A percentile compares a stretch with the other conserved stretches of the same genome.
phyloP scores from a whole-genome alignment of 2,329 filamentous ascomycete genomes.

The Trichoderma oligosporum region DNA sequence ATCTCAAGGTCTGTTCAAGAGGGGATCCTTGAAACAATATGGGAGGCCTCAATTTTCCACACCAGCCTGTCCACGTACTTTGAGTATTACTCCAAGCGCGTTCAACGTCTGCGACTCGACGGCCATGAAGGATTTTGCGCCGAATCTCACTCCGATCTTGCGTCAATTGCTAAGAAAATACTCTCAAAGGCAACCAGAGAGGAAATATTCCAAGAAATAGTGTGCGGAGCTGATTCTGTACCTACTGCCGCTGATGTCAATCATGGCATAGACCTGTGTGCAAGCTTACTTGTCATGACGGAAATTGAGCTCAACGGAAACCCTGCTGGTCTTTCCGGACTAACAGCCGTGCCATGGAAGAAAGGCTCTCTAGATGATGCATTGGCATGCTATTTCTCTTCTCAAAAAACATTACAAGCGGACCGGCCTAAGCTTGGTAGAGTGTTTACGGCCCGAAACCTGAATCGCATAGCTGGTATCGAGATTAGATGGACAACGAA shows the following conservation, averaged over 20 bases:
- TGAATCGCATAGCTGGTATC: slow-evolving; percentile 35
- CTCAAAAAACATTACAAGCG: not conserved
- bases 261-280: slow-evolving; percentile 8
- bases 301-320: not conserved
- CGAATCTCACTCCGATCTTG: not conserved
- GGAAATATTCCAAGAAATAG: not conserved
- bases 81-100: not conserved
- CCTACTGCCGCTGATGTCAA: not conserved
- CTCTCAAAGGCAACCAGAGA: not conserved
- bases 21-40: not conserved
- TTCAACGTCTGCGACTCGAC: not conserved
- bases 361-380: not conserved
- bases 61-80: not conserved
- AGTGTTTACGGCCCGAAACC: slow-evolving; percentile 9
- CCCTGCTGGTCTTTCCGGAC: not conserved
- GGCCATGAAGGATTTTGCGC: not conserved
- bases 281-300: slow-evolving; percentile 7
- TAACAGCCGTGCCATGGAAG: not conserved
- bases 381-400: not conserved
- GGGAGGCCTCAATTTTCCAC: not conserved
- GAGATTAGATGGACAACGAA: slow-evolving; percentile 37
- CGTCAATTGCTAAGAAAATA: not conserved
- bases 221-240: not conserved
- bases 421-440: slow-evolving; percentile 12
- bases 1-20: not conserved